Evolutionary conservation across 1,284 basidiomycete species (phyloP).

Genomic region (Ustilago curta): DNA sequence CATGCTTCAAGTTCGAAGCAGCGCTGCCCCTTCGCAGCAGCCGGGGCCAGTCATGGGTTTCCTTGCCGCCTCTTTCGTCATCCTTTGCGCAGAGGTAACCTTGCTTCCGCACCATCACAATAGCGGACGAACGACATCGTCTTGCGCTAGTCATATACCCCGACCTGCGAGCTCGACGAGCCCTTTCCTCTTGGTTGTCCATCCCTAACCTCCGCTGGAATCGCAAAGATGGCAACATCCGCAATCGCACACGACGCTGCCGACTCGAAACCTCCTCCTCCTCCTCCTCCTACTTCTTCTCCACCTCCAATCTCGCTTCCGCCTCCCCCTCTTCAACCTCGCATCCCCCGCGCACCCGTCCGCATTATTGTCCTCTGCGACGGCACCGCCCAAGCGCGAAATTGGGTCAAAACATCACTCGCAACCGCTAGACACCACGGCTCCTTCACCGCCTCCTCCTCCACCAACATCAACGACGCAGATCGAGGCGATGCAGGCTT

Average conservation of each 20-base stretch:
- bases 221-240: neutral
- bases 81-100: neutral
- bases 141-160: neutral
- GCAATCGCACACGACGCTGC: neutral
- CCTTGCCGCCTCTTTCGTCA: neutral
- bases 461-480: neutral
- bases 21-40: too few relatives aligned
- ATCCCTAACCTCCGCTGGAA: neutral
- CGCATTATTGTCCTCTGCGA: conserved; percentile 58
- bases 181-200: neutral
- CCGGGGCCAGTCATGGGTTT: too few relatives aligned
- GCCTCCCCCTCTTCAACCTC: conserved; percentile 27
- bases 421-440: conserved; percentile 7
- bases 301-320: conserved; percentile 3
- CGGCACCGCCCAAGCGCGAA: conserved; percentile 52
- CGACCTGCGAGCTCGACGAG: neutral
- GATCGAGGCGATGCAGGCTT: conserved; percentile 8
- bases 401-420: conserved; percentile 40
- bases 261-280: neutral
- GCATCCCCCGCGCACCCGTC: conserved; percentile 32
- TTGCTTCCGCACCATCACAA: neutral
- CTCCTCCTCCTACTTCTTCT: too few relatives aligned
- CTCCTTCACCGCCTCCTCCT: neutral
- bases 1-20: too few relatives aligned
- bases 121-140: too few relatives aligned